phyloP scores from a whole-genome alignment of 331 rosid species.

The Rhamnella rubrinervis region DNA sequence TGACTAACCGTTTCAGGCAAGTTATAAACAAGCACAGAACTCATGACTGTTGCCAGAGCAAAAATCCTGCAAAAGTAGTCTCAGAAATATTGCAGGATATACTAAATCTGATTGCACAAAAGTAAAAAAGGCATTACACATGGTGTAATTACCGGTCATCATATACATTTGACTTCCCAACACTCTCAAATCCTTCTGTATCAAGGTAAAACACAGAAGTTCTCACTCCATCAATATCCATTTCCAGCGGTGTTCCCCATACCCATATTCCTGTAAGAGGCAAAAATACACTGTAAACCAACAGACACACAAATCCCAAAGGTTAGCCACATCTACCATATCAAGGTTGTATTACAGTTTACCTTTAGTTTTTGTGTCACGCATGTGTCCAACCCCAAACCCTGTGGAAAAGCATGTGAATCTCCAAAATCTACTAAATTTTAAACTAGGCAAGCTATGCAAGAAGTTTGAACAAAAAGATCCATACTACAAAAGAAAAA shows the following conservation, averaged over 20 bases:
- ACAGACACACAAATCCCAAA: conserved; percentile 1
- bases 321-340: conserved; percentile 19
- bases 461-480: background rate
- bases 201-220: conserved; percentile 91
- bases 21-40: conserved; percentile 92
- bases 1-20: conserved; percentile 88
- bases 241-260: conserved; percentile 87
- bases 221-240: conserved; percentile 76
- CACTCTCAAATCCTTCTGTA: conserved; percentile 96
- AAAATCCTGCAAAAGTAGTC: conserved; percentile 69
- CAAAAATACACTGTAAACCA: conserved; percentile 15
- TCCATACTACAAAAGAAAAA: background rate
- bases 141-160: conserved; percentile 82
- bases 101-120: conserved; percentile 4
- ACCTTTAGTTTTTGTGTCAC: conserved; percentile 98
- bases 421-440: conserved; percentile 5
- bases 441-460: conserved; percentile 23
- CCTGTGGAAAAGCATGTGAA: conserved; percentile 44
- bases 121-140: conserved; percentile 15
- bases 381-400: conserved; percentile 98
- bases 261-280: conserved; percentile 84
- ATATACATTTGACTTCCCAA: conserved; percentile 95
- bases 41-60: conserved; percentile 91
- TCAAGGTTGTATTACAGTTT: conserved; percentile 24
- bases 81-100: conserved; percentile 11